phyloP scores from a whole-genome alignment of 306 rosid genomes.

The Trifolium fragiferum region DNA sequence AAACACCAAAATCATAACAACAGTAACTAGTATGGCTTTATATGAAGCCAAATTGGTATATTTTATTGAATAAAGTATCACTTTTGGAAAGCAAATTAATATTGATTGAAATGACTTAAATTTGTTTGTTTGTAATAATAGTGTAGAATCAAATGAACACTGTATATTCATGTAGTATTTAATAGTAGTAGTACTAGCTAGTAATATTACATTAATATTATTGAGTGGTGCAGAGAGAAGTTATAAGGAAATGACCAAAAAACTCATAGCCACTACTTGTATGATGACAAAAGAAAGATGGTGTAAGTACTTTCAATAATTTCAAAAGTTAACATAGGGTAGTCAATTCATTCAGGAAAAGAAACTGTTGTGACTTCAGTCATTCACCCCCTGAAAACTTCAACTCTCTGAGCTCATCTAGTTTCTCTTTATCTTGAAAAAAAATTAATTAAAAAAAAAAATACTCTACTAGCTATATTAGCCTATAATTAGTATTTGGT shows the following conservation, averaged over 20 bases:
- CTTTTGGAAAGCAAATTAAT: constrained; percentile 24
- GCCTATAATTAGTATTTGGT: constrained; percentile 9
- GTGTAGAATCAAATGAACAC: constrained; percentile 40
- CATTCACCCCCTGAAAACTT: constrained; percentile 54
- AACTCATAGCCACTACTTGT: constrained; percentile 34
- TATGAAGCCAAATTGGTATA: constrained; percentile 19
- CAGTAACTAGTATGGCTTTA: constrained; percentile 21
- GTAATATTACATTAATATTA: constrained; percentile 11
- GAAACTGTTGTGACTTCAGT: constrained; percentile 49
- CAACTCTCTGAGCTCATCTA: constrained; percentile 40
- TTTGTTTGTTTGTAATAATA: constrained; percentile 34
- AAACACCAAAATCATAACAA: neutral
- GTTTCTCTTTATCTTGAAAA: constrained; percentile 35
- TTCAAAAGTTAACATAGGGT: constrained; percentile 50
- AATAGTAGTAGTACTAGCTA: constrained; percentile 32
- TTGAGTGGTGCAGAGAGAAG: constrained; percentile 38
- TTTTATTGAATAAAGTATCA: constrained; percentile 27
- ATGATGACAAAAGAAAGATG: constrained; percentile 53
- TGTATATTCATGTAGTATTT: neutral
- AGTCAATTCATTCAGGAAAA: constrained; percentile 63
- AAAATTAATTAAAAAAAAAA: neutral
- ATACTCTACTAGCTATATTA: neutral
- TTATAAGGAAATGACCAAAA: constrained; percentile 43
- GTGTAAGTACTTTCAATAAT: constrained; percentile 54
- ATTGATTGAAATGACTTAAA: constrained; percentile 23